phyloP scores from a whole-genome alignment of 495 filamentous ascomycete genomes.

The Aspergillus homomorphus region DNA sequence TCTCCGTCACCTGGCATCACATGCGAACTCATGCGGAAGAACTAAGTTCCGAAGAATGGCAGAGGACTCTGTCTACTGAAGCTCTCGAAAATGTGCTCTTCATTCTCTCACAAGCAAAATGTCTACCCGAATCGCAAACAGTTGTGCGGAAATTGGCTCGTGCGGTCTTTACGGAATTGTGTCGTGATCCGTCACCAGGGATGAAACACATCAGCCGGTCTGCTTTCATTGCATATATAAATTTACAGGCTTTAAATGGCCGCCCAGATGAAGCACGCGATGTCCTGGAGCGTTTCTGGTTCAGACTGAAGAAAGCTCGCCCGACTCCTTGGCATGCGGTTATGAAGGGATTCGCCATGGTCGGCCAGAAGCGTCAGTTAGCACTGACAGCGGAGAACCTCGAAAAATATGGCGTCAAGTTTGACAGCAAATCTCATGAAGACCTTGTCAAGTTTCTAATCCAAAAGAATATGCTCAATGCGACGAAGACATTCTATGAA shows the following conservation, averaged over 20 bases:
- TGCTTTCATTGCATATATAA: constrained; percentile 51
- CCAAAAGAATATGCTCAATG: constrained; percentile 33
- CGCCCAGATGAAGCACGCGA: constrained; percentile 56
- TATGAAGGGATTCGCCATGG: constrained; percentile 62
- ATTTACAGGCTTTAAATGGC: constrained; percentile 56
- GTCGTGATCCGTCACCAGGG: constrained; percentile 35
- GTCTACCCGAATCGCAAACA: constrained; percentile 34
- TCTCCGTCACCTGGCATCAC: constrained; percentile 56
- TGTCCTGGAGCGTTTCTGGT: constrained; percentile 45
- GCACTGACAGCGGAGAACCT: constrained; percentile 26
- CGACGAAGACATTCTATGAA: constrained; percentile 51
- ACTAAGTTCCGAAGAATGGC: constrained; percentile 34
- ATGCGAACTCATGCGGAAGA: constrained; percentile 42
- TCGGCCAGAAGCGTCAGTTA: constrained; percentile 52
- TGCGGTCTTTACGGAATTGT: constrained; percentile 54
- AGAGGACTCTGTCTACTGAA: constrained; percentile 44
- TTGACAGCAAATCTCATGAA: constrained; percentile 38
- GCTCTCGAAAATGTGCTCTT: constrained; percentile 48
- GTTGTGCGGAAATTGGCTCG: constrained; percentile 50
- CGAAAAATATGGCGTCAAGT: constrained; percentile 29
- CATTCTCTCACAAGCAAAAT: constrained; percentile 37
- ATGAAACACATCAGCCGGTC: constrained; percentile 32
- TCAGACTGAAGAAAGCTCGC: constrained; percentile 27
- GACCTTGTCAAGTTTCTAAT: constrained; percentile 37
- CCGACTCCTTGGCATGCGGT: constrained; percentile 56